Base-by-base conservation (phyloP, 345 rosid species). In the Excoecaria agallocha region DNA sequence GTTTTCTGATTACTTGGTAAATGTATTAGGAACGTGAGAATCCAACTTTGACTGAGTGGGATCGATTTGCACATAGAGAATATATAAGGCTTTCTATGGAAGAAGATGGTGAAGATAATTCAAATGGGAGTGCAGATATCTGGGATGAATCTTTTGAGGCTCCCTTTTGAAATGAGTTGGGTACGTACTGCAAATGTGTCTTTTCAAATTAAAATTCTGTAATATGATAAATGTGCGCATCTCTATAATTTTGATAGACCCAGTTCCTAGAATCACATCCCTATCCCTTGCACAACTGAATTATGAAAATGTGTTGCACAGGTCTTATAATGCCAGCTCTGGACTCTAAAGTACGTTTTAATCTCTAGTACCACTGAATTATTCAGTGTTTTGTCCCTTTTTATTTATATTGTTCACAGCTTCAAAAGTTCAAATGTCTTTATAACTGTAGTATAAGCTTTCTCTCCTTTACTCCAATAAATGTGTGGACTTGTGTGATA, bases 131-230 rank as follows among this genome's bases (percentile, higher is more conserved):
- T 84, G 92, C 93, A 64, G 97, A 94, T 79, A 93, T 91, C 64
- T 92, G 97, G 98, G 98, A 94, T 71, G 97, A 94, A 82, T 89
- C 98, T 61, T 94, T 90, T 68, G 98, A 94, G 78, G 96, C 97
- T 77, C 88, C 96, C 16, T 94, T 94, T 78, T 94, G 88, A 94
- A 77, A 51, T 77, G 67, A 75, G 46, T 25, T 4, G 52, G 85
- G 90, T 83, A 77, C 49, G 54, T 16, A 25, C 38, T 19, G 6
- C 37, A 30, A 48, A 48, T 37, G 22, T 22, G 52, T 1, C 51
- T 66, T 66, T 8, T 22, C n/a, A 19, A 38, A n/a, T n/a, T 65
- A 9, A 3, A 43, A n/a, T n/a, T 30, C 46, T 11, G 30, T 43
- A n/a, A 41, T 9, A 65, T 39, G 30, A 3, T 43, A 43, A 45